A percentile compares a stretch with the other conserved stretches of the same genome.
Conservation (phyloP, 305 asterid genomes). For the Solanum chacoense region DNA sequence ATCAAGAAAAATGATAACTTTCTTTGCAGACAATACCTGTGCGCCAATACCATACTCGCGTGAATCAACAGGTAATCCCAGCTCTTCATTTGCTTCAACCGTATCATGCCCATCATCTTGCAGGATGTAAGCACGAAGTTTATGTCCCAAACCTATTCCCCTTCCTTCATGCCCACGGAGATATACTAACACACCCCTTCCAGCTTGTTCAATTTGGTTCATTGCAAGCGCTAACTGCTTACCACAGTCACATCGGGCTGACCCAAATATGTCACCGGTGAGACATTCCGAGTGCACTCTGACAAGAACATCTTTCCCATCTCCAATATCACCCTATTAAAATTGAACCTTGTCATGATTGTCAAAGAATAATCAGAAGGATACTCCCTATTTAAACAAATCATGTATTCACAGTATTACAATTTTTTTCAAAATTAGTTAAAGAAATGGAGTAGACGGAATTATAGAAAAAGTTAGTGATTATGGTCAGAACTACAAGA, state of each 20-base stretch:
- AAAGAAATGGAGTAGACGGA: neutral
- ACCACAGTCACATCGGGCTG: conserved; percentile 27
- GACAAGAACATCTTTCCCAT: conserved; percentile 22
- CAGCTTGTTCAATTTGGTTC: conserved; percentile 26
- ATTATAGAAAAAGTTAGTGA: neutral
- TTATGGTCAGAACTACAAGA: neutral
- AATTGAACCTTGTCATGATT: neutral
- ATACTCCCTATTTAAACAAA: neutral
- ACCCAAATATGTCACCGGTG: conserved; percentile 26
- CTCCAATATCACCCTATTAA: conserved; percentile 23
- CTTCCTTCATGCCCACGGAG: conserved; percentile 27
- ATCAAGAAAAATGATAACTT: neutral
- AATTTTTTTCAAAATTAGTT: neutral
- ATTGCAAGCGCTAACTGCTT: conserved; percentile 23
- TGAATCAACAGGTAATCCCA: conserved; percentile 21
- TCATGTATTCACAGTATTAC: neutral
- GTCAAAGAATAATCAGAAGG: neutral
- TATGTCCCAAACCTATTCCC: conserved; percentile 26
- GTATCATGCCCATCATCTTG: conserved; percentile 24
- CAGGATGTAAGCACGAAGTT: conserved; percentile 25
- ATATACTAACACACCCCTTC: conserved; percentile 24
- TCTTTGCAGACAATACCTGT: conserved; percentile 12
- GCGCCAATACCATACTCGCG: conserved; percentile 29
- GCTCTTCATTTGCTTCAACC: conserved; percentile 26
- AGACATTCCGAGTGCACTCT: conserved; percentile 33